Conservation (phyloP, 768 basidiomycete genomes). For the Porpolomopsis calyptriformis region DNA sequence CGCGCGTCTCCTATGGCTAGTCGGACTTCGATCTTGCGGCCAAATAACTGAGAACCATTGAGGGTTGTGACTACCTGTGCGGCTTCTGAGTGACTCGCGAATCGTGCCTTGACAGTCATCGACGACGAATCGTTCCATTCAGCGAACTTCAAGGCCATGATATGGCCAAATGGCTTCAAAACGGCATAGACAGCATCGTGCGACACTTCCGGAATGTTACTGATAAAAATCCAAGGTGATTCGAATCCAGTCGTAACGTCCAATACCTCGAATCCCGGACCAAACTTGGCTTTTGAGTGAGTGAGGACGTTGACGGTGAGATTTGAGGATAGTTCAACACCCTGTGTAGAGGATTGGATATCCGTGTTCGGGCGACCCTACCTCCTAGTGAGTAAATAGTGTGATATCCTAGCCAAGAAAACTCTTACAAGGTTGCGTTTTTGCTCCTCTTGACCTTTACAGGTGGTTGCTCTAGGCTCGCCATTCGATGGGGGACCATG, state of each 20-base stretch:
- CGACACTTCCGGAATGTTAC: slow-evolving; percentile 36
- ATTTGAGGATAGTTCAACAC: background rate
- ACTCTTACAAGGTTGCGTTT: background rate
- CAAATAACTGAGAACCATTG: slow-evolving; percentile 34
- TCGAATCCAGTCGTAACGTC: slow-evolving; percentile 60
- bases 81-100: slow-evolving; percentile 38
- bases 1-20: slow-evolving; percentile 33
- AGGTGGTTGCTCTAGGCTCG: too few relatives aligned
- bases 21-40: slow-evolving; percentile 31
- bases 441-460: background rate
- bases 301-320: slow-evolving; percentile 30
- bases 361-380: too few relatives aligned
- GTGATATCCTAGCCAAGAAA: too few relatives aligned
- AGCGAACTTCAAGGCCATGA: slow-evolving; percentile 29
- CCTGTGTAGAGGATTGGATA: background rate
- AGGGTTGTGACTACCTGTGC: slow-evolving; percentile 41
- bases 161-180: slow-evolving; percentile 37
- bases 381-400: too few relatives aligned
- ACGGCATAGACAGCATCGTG: slow-evolving; percentile 25
- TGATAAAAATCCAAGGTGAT: slow-evolving; percentile 47
- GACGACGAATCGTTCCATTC: slow-evolving; percentile 10
- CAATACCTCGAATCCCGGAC: slow-evolving; percentile 49
- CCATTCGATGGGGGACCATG: too few relatives aligned
- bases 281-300: slow-evolving; percentile 45
- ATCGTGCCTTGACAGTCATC: slow-evolving; percentile 34